Conservation (phyloP, 176 grass and related monocot species). For the Coix lacrymajobi region DNA sequence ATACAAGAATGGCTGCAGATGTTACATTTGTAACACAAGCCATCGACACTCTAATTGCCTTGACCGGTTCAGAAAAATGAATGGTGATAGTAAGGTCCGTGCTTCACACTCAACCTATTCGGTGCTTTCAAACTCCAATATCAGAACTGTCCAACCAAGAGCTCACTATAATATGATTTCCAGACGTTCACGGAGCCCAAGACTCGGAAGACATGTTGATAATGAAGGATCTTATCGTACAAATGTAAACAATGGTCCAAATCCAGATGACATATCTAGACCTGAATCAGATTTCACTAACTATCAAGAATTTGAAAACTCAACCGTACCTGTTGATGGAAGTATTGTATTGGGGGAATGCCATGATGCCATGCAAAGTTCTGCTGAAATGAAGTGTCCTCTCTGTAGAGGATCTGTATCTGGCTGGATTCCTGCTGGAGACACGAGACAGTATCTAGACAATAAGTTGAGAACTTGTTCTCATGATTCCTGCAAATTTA, state of each 20-base stretch:
- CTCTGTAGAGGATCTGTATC: slow-evolving; percentile 82
- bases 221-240: slow-evolving; percentile 5
- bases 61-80: slow-evolving; percentile 88
- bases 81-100: slow-evolving; percentile 55
- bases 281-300: slow-evolving; percentile 9
- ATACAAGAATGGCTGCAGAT: slow-evolving; percentile 83
- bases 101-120: slow-evolving; percentile 67
- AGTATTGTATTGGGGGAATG: slow-evolving; percentile 33
- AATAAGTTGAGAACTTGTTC: slow-evolving; percentile 68
- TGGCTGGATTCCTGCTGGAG: slow-evolving; percentile 69
- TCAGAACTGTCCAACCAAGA: slow-evolving; percentile 42
- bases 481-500: slow-evolving; percentile 69
- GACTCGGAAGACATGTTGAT: slow-evolving; percentile 31
- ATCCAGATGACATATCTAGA: neutral
- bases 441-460: slow-evolving; percentile 76
- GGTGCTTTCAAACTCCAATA: slow-evolving; percentile 47
- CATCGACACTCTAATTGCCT: slow-evolving; percentile 98
- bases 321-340: slow-evolving; percentile 29
- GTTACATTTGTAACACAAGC: slow-evolving; percentile 96
- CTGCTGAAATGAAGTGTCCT: slow-evolving; percentile 66
- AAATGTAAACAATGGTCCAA: neutral
- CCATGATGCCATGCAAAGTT: slow-evolving; percentile 36
- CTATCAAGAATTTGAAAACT: slow-evolving; percentile 45
- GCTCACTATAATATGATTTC: slow-evolving; percentile 45
- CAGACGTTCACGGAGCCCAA: slow-evolving; percentile 41